Conservation (phyloP, 75 land plant species). For the Selaginella tamariscina region DNA sequence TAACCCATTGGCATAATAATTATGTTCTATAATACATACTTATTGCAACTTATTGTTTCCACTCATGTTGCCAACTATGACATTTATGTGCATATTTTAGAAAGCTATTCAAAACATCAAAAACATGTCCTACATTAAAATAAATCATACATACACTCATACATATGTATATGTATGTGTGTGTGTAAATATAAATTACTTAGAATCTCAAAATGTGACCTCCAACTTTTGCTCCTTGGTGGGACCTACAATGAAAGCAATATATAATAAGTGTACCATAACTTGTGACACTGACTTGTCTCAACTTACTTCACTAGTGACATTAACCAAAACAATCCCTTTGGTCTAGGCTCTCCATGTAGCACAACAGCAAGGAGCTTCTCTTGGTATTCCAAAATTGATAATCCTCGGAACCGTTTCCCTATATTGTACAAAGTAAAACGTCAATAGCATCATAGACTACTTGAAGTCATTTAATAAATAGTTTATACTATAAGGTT, state of each 20-base stretch:
- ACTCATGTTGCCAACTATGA: constrained; percentile 85
- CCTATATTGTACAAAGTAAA: constrained; percentile 51
- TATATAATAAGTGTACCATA: constrained; percentile 1
- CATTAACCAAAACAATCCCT: constrained; percentile 86
- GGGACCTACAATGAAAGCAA: constrained; percentile 43
- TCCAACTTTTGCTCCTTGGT: constrained; percentile 77
- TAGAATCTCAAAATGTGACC: constrained; percentile 51
- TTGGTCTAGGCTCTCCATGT: constrained; percentile 91
- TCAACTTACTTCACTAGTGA: constrained; percentile 67
- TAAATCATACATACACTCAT: no score
- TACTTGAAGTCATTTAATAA: no score
- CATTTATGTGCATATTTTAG: constrained; percentile 86
- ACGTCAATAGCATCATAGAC: background rate
- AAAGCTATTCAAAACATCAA: constrained; percentile 67
- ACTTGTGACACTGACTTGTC: background rate
- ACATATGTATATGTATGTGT: no score
- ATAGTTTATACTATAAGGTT: no score
- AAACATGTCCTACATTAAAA: constrained; percentile 63
- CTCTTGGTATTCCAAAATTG: constrained; percentile 92
- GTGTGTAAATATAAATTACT: constrained; percentile 31
- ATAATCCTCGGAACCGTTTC: constrained; percentile 75
- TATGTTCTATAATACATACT: no score
- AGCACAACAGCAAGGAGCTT: constrained; percentile 54
- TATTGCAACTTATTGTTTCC: no score
- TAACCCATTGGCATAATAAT: no score